Percentiles rank a stretch among this genome's conserved stretches.
Conservation (phyloP, 768 basidiomycete species). For the Lenzites betulinus region DNA sequence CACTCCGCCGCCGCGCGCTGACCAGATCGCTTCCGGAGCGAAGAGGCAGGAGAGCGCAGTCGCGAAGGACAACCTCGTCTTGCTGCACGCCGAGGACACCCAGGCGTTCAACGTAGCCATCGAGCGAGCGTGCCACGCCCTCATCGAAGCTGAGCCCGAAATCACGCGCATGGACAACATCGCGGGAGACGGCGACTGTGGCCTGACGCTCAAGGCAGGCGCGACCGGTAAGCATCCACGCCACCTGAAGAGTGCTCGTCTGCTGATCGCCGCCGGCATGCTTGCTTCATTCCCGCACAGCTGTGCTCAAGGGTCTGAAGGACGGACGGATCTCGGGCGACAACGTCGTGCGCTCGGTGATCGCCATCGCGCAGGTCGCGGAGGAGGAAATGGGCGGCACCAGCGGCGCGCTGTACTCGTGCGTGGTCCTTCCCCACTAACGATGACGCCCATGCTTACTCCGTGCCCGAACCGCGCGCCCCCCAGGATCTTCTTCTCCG, state of each 20-base stretch:
- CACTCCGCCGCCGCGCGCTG: constrained; percentile 37
- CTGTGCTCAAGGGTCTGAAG: constrained; percentile 58
- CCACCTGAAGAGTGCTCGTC: background rate
- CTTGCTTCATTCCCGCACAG: constrained; percentile 37
- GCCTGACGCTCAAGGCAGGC: constrained; percentile 71
- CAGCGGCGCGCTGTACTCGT: constrained; percentile 91
- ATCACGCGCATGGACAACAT: constrained; percentile 91
- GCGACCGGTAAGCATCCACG: constrained; percentile 56
- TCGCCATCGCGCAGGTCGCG: constrained; percentile 69
- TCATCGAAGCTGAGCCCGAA: constrained; percentile 81
- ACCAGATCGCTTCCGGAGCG: constrained; percentile 16
- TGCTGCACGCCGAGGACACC: constrained; percentile 45
- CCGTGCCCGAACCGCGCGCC: no score
- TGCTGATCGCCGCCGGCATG: background rate
- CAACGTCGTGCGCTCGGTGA: constrained; percentile 65
- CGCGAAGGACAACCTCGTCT: background rate
- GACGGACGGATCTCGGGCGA: constrained; percentile 58
- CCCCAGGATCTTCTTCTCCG: constrained; percentile 86
- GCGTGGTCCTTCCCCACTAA: constrained; percentile 33
- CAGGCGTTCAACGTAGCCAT: constrained; percentile 56
- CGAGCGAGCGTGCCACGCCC: constrained; percentile 57
- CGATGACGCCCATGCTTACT: background rate
- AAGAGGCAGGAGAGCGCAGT: constrained; percentile 15
- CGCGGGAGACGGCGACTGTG: constrained; percentile 87
- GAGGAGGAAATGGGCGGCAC: constrained; percentile 92